Evolutionary conservation across 2,329 filamentous ascomycete genomes (phyloP).

Genomic region (Podosphaera fusca): DNA sequence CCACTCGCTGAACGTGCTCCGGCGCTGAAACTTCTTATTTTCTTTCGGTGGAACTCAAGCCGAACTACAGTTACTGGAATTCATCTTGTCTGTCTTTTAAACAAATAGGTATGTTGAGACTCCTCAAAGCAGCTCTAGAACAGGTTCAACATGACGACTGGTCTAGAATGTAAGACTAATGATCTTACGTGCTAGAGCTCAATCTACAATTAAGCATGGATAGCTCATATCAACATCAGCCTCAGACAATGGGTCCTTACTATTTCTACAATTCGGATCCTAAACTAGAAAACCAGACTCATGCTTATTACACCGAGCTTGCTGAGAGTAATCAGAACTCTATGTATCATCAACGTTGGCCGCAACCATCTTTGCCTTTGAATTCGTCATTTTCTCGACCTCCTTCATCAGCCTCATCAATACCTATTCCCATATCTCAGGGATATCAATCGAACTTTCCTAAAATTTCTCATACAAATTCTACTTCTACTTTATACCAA

Average conservation of each 20-base stretch:
- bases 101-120: not conserved
- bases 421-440: conserved; percentile 15
- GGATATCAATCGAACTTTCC: conserved; percentile 14
- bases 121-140: too few species aligned
- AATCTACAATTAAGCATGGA: conserved; percentile 11
- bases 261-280: conserved; percentile 72
- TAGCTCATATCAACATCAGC: conserved; percentile 12
- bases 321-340: conserved; percentile 24
- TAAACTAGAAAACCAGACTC: conserved; percentile 46
- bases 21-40: not conserved
- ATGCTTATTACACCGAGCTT: conserved; percentile 50
- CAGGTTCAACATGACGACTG: too few species aligned
- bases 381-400: conserved; percentile 43
- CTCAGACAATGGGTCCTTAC: conserved; percentile 46
- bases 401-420: conserved; percentile 41
- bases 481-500: conserved; percentile 46
- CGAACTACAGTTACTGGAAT: not conserved
- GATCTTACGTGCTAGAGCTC: not conserved
- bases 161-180: not conserved
- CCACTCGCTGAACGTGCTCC: not conserved
- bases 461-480: conserved; percentile 48
- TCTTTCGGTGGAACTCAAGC: not conserved
- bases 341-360: conserved; percentile 27
- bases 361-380: conserved; percentile 34
- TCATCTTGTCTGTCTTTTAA: not conserved